Percentiles rank a stretch among this genome's conserved stretches.
phyloP scores from a whole-genome alignment of 768 basidiomycete genomes.

The Ramaria sp. region DNA sequence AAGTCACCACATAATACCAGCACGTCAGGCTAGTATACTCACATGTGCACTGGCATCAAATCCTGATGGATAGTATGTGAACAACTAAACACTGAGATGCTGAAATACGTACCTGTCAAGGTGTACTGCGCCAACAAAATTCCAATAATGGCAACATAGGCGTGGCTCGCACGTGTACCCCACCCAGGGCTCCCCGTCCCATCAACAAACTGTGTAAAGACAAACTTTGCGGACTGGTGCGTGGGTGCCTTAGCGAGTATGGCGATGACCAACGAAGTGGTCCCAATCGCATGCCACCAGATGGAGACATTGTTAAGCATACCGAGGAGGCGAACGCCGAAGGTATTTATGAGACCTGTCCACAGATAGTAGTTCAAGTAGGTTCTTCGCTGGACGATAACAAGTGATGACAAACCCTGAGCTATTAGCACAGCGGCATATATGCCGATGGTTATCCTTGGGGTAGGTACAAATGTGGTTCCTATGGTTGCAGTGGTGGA shows the following conservation, averaged over 20 bases:
- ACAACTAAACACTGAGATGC: background rate
- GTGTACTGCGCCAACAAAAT: slow-evolving; percentile 73
- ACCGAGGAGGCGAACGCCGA: slow-evolving; percentile 55
- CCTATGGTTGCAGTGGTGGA: slow-evolving; percentile 52
- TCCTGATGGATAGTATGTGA: slow-evolving; percentile 27
- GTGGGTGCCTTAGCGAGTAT: slow-evolving; percentile 62
- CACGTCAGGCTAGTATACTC: slow-evolving; percentile 13
- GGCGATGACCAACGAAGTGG: slow-evolving; percentile 54
- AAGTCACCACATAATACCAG: background rate
- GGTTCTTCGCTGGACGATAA: no score
- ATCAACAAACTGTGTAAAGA: slow-evolving; percentile 64
- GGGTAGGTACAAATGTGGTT: slow-evolving; percentile 45
- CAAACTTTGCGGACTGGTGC: slow-evolving; percentile 57
- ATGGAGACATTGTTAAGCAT: slow-evolving; percentile 65
- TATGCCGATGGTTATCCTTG: slow-evolving; percentile 52
- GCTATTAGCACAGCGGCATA: slow-evolving; percentile 60
- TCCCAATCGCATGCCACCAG: slow-evolving; percentile 66
- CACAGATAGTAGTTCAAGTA: background rate
- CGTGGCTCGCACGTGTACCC: slow-evolving; percentile 54
- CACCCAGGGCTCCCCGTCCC: slow-evolving; percentile 49
- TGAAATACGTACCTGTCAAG: slow-evolving; percentile 39
- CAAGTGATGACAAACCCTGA: slow-evolving; percentile 31
- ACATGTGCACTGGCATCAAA: slow-evolving; percentile 71
- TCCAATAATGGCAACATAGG: slow-evolving; percentile 62
- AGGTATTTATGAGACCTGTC: slow-evolving; percentile 57